Evolutionary conservation across 2,329 filamentous ascomycete species (phyloP).

Genomic region (Diplodia corticola): DNA sequence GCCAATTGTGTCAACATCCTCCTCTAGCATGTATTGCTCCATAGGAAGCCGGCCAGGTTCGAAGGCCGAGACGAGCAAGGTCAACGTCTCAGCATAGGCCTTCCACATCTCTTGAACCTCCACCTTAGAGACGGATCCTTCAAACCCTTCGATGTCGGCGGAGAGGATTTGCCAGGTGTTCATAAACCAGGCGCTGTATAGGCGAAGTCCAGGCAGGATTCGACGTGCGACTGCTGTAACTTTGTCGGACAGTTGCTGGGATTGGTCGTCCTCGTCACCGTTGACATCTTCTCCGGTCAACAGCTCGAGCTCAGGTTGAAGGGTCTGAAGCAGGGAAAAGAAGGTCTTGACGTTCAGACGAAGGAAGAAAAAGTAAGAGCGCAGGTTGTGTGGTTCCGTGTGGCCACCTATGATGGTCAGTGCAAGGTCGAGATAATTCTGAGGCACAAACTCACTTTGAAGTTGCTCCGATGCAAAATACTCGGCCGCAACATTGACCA

Average conservation of each 20-base stretch:
- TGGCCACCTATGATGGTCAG: constrained; percentile 17
- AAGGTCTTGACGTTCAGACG: constrained; percentile 79
- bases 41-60: constrained; percentile 57
- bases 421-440: not conserved
- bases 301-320: constrained; percentile 69
- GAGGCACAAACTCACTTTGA: constrained; percentile 48
- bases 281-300: constrained; percentile 48
- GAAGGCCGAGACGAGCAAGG: constrained; percentile 60
- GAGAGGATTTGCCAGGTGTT: constrained; percentile 56
- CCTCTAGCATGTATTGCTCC: constrained; percentile 64
- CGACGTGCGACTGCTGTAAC: constrained; percentile 61
- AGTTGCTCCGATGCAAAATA: constrained; percentile 66
- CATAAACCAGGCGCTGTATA: constrained; percentile 69
- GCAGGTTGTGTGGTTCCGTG: constrained; percentile 14
- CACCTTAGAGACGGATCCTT: constrained; percentile 56
- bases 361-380: constrained; percentile 62
- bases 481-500: constrained; percentile 86
- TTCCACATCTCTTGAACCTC: constrained; percentile 65
- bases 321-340: constrained; percentile 66
- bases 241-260: constrained; percentile 47
- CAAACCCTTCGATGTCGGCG: constrained; percentile 55
- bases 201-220: constrained; percentile 63
- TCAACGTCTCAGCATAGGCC: constrained; percentile 63
- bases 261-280: constrained; percentile 27
- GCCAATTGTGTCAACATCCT: constrained; percentile 66